Conservation (phyloP, 495 filamentous ascomycete genomes). For the Talaromyces ruber region DNA sequence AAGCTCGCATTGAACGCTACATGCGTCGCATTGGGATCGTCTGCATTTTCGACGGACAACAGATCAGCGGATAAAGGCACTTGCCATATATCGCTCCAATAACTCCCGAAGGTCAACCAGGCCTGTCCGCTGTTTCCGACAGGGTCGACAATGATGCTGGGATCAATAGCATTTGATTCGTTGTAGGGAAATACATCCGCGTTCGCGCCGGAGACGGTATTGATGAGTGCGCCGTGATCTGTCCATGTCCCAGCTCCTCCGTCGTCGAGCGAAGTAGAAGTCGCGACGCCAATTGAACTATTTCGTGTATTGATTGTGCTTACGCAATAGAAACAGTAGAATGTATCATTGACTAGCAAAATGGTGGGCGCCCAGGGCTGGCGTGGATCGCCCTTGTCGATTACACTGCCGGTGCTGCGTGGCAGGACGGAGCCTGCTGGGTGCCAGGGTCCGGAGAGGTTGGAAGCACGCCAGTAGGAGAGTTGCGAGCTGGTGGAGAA, state of each 20-base stretch:
- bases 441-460: constrained; percentile 33
- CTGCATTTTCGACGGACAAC: constrained; percentile 23
- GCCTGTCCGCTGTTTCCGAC: constrained; percentile 25
- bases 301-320: constrained; percentile 52
- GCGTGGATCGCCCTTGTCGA: constrained; percentile 24
- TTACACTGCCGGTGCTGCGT: constrained; percentile 20
- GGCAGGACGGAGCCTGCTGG: constrained; percentile 29
- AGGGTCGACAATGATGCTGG: constrained; percentile 46
- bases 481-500: constrained; percentile 27
- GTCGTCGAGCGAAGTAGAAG: constrained; percentile 47
- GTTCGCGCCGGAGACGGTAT: constrained; percentile 16
- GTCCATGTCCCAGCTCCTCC: constrained; percentile 41
- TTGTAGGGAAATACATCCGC: constrained; percentile 42
- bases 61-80: constrained; percentile 43
- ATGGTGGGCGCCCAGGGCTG: constrained; percentile 58
- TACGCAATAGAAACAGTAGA: constrained; percentile 69
- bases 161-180: constrained; percentile 66
- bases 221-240: constrained; percentile 37
- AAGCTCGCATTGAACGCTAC: constrained; percentile 12
- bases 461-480: constrained; percentile 22
- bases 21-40: constrained; percentile 41
- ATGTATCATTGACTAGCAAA: constrained; percentile 41
- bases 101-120: constrained; percentile 60
- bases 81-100: constrained; percentile 66
- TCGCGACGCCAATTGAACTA: constrained; percentile 66